Percentiles rank a stretch among this genome's conserved stretches.
Conservation (phyloP, 169 alveolate genomes). For the Eimeria zaria region DNA sequence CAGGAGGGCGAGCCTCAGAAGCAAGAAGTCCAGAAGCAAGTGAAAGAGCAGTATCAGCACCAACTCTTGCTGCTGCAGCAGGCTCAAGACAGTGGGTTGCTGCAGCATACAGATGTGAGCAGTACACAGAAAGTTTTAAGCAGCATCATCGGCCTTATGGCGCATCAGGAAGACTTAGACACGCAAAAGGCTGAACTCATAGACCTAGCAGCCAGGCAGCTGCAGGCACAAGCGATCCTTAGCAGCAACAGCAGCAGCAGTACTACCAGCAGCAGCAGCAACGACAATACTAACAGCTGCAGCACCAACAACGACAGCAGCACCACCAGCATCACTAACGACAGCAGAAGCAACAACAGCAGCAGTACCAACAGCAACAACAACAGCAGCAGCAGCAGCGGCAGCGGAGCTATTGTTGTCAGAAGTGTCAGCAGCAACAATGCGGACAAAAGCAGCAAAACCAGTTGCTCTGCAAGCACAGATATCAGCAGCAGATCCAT, state of each 20-base stretch:
- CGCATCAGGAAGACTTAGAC: background rate
- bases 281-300: background rate
- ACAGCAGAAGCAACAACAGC: background rate
- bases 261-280: background rate
- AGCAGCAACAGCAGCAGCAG: background rate
- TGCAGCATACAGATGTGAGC: background rate
- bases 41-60: constrained; percentile 31
- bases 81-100: background rate
- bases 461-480: too few relatives aligned
- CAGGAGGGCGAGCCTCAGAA: background rate
- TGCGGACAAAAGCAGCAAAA: too few relatives aligned
- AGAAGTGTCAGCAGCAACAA: background rate
- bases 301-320: background rate
- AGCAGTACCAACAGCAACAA: background rate
- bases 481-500: background rate
- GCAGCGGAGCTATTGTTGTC: background rate
- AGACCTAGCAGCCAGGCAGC: background rate
- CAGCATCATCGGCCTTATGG: constrained; percentile 19
- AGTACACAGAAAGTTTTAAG: background rate
- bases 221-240: background rate
- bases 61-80: background rate
- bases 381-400: background rate
- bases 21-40: constrained; percentile 2
- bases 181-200: background rate
- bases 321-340: background rate